Base-by-base conservation (phyloP, 352 stramenopile species). In the Paralagenidium karlingii region DNA sequence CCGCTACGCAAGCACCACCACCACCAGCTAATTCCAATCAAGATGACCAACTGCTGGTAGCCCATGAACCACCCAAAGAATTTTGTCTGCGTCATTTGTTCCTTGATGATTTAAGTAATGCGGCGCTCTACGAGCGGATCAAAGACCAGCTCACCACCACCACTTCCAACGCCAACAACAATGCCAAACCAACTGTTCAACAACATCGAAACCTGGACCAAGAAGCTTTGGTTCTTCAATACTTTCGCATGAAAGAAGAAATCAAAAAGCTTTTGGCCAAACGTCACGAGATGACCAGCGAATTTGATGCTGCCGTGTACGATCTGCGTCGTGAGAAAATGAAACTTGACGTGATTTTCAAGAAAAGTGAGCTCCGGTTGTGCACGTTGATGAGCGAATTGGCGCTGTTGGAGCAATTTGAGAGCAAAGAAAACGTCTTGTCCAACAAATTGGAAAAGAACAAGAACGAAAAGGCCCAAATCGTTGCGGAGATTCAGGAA, bases 231-330 rank as follows among this genome's bases (percentile, higher is more conserved):
- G 48, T 45, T 18, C 57, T 87, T 8, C 55, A 61, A 2, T 47
- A 60, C 8, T 78, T 82, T 24, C 27, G 81, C 26, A 58, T 80
- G 43, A 51, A 62, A 18, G 62, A 82, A 43, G 82, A 96, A 56
- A 63, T 76, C 15, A 24, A 53, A 3, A 53, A 58, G 15, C 76
- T 96, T 12, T 49, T 80, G 20, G 56, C 58, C 12, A 87, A 87
- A 30, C 71, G 71, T 8, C 52, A 53, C 12, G 63, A 80, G 8
- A 63, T 84, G 25, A 56, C 95, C 10, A 33, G 44, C 1, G 73
- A 73, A 2, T 96, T 96, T 47, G 85, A 96, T 45, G 75, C 68
- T 5, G 80, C 79, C 12, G 58, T 97, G n/a, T 79, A 79, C n/a
- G 63, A 92, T 30, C 65, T 97, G 16, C 73, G 88, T 3, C 51